Evolutionary conservation across 1,284 basidiomycete species (phyloP).

Genomic region (Trametes hirsuta): DNA sequence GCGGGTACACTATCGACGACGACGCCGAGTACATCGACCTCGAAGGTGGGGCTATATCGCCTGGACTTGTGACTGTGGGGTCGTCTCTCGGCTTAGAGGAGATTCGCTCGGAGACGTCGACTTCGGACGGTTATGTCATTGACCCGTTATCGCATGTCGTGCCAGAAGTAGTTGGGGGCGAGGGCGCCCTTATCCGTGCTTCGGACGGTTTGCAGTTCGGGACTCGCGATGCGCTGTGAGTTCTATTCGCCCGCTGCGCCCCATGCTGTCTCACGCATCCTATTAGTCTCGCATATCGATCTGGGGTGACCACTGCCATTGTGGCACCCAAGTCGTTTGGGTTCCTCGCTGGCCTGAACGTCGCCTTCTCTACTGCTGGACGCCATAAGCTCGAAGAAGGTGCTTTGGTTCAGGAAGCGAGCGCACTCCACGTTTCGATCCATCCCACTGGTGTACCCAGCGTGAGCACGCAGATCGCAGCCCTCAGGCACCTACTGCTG

Average conservation of each 20-base stretch:
- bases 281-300: constrained; percentile 57
- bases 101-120: constrained; percentile 64
- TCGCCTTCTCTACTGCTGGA: constrained; percentile 67
- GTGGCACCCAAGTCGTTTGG: constrained; percentile 59
- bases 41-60: constrained; percentile 46
- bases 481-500: constrained; percentile 57
- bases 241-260: background rate
- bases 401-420: constrained; percentile 68
- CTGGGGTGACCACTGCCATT: constrained; percentile 62
- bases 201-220: constrained; percentile 56
- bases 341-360: constrained; percentile 72
- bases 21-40: constrained; percentile 39
- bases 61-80: constrained; percentile 62
- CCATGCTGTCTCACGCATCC: background rate
- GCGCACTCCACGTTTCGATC: constrained; percentile 73
- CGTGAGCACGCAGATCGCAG: constrained; percentile 71
- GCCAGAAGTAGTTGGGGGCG: constrained; percentile 38
- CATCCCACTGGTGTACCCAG: constrained; percentile 49
- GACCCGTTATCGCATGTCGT: constrained; percentile 37
- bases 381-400: constrained; percentile 62
- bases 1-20: constrained; percentile 38
- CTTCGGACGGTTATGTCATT: constrained; percentile 60
- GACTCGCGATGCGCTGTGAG: constrained; percentile 53
- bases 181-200: constrained; percentile 44
- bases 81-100: constrained; percentile 63